Evolutionary conservation across 768 basidiomycete genomes (phyloP).

Genomic region (Naganishia kalamii): DNA sequence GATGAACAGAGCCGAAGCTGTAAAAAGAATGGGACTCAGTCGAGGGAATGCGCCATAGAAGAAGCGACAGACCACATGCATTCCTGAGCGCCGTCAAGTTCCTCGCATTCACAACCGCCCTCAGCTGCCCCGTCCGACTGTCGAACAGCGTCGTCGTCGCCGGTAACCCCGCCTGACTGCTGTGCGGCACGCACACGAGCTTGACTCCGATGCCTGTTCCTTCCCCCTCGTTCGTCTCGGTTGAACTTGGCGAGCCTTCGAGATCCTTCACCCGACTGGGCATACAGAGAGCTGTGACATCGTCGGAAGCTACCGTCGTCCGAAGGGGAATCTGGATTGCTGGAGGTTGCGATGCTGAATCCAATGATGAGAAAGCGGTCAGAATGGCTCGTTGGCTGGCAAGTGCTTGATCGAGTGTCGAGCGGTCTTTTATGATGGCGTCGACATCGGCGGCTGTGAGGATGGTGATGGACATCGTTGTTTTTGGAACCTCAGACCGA

Average conservation of each 20-base stretch:
- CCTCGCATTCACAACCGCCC: constrained; percentile 70
- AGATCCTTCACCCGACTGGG: constrained; percentile 57
- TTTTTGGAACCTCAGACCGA: too few relatives aligned
- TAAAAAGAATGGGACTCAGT: background rate
- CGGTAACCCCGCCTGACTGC: constrained; percentile 58
- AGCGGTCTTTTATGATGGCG: background rate
- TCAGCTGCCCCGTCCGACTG: constrained; percentile 62
- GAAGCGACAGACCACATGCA: constrained; percentile 59
- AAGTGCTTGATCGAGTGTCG: background rate
- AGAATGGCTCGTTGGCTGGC: background rate
- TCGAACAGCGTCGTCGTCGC: constrained; percentile 71
- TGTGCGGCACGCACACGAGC: constrained; percentile 67
- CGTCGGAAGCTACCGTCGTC: constrained; percentile 53
- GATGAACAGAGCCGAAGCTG: constrained; percentile 39
- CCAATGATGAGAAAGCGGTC: constrained; percentile 27
- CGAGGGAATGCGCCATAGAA: background rate
- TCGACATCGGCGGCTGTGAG: constrained; percentile 3
- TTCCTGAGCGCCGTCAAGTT: constrained; percentile 72
- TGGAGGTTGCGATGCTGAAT: constrained; percentile 12
- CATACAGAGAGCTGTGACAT: constrained; percentile 73
- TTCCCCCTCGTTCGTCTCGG: constrained; percentile 49
- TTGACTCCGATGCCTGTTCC: constrained; percentile 56
- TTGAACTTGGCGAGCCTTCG: background rate
- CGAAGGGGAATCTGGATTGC: constrained; percentile 57
- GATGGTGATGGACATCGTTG: constrained; percentile 4